Percentiles rank a stretch among this genome's conserved stretches.
These are phyloP conservation scores for Apiotrichum laibachii DNA, from an alignment of 1,284 basidiomycete genomes.

Conservation along the genomic window DNA sequence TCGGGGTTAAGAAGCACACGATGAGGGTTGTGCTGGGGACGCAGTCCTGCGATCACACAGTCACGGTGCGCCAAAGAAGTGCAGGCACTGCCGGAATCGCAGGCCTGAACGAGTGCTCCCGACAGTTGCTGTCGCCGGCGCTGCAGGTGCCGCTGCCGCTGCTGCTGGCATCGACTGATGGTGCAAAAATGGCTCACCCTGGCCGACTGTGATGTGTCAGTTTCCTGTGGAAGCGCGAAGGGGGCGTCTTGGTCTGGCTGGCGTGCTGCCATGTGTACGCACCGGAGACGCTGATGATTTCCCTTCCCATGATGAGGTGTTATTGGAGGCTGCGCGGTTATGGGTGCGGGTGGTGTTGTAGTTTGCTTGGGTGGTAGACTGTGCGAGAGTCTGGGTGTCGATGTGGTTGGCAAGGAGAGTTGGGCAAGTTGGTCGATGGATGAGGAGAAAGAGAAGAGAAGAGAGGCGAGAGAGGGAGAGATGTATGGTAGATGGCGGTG, in stretches of 20 bases:
- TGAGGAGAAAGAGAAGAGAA: background rate
- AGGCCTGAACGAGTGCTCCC: background rate
- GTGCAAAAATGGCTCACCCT: slow-evolving; percentile 18
- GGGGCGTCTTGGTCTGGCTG: background rate
- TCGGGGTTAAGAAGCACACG: too few species aligned
- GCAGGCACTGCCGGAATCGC: too few species aligned
- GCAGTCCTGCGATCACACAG: too few species aligned
- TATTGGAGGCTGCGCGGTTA: background rate
- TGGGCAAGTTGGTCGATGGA: background rate
- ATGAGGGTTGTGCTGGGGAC: too few species aligned
- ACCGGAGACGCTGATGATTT: slow-evolving; percentile 46
- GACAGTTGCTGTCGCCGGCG: too few species aligned
- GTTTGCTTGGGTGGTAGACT: background rate
- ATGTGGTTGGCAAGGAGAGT: background rate
- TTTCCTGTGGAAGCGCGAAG: background rate
- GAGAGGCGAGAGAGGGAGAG: background rate
- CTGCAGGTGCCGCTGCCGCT: too few species aligned
- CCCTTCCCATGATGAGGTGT: slow-evolving; percentile 35
- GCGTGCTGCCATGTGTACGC: slow-evolving; percentile 8
- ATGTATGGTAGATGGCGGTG: background rate
- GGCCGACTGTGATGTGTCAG: slow-evolving; percentile 22
- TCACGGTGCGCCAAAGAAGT: too few species aligned
- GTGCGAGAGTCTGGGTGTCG: background rate
- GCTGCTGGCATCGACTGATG: background rate
- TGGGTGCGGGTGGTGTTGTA: background rate